Evolutionary conservation across 1,284 basidiomycete species (phyloP), one percentile per base, ranked within the genome.

Genomic region (Trichosporon asahii): DNA sequence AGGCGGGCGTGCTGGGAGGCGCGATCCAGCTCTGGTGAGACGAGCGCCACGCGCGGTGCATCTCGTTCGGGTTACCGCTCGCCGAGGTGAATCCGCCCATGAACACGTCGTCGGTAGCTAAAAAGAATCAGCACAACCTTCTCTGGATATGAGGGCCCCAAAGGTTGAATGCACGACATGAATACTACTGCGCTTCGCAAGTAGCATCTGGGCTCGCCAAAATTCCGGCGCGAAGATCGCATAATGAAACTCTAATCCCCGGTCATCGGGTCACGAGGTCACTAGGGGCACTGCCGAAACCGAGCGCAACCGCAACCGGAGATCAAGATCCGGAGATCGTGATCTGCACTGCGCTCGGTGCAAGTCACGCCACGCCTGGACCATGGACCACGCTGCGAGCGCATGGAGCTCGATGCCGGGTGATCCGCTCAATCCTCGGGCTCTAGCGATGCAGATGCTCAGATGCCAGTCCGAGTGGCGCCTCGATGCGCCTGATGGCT

Each of bases 51-150:
- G 70, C 70, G 35, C 76, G 68, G 8, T 60, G 70, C 25, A 81
- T 75, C 70, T 77, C 78, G 21, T 70, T 63, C 3, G 80, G 79
- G 72, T 83, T 83, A n/a, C 82, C 83, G 21, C 70, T 73, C 11
- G 77, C 72, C 64, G 77, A 76, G 4, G 75, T 71, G 68, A 78
- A 80, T 40, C 77, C 77, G 65, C 76, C 73, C 63, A 83, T 70
- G 73, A 83, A 82, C 27, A 79, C 66, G 68, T 84, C 82, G 73
- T 85, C 83, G 44, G 76, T 75, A 49, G 72, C 74, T 77, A 25
- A 7, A 2, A 0, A 1, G 35, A 57, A 49, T 64, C 33, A 64
- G 67, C 65, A 1, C 11, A 49, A n/a, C n/a, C 25, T 7, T 23
- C 9, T 1, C 14, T 65, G 23, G 8, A 18, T 9, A 18, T 18